Conservation (phyloP, 1,284 basidiomycete genomes). For the Cutaneotrichosporon sp. region DNA sequence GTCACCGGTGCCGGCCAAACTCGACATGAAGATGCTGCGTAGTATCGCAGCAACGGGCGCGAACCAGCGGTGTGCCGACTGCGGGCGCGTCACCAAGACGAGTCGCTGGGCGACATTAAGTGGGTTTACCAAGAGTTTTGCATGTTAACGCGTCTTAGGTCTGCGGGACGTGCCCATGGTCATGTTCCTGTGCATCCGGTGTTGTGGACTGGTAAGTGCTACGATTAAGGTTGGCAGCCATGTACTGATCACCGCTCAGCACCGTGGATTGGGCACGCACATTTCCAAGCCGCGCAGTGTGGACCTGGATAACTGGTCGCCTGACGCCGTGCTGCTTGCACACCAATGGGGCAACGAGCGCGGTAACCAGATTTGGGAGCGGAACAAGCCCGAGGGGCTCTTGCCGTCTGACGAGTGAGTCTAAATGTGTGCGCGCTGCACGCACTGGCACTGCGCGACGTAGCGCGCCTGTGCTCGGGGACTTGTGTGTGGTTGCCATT, state of each 20-base stretch:
- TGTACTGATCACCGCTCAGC: constrained; percentile 19
- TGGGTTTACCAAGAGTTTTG: constrained; percentile 18
- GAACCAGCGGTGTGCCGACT: constrained; percentile 51
- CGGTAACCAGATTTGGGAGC: constrained; percentile 48
- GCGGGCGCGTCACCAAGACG: constrained; percentile 41
- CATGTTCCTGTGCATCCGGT: constrained; percentile 53
- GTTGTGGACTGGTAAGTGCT: constrained; percentile 45
- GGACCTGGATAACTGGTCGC: constrained; percentile 52
- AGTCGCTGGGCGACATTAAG: constrained; percentile 47
- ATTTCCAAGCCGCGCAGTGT: constrained; percentile 52
- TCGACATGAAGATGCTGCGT: constrained; percentile 14
- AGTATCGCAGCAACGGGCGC: constrained; percentile 16
- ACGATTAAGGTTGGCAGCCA: too few species aligned
- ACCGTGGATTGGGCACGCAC: constrained; percentile 53
- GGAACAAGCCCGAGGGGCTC: constrained; percentile 21
- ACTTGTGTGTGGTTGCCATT: too few species aligned
- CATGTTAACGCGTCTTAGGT: constrained; percentile 26
- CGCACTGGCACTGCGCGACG: not conserved
- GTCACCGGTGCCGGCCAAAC: not conserved
- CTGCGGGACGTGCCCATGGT: constrained; percentile 47
- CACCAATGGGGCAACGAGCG: constrained; percentile 47
- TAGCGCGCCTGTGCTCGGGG: not conserved
- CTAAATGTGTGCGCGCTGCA: not conserved
- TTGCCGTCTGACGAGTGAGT: constrained; percentile 42
- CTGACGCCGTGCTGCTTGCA: constrained; percentile 45